Base-by-base conservation (phyloP, 2,329 filamentous ascomycete genomes). In the Colletotrichum ledebouriae region DNA sequence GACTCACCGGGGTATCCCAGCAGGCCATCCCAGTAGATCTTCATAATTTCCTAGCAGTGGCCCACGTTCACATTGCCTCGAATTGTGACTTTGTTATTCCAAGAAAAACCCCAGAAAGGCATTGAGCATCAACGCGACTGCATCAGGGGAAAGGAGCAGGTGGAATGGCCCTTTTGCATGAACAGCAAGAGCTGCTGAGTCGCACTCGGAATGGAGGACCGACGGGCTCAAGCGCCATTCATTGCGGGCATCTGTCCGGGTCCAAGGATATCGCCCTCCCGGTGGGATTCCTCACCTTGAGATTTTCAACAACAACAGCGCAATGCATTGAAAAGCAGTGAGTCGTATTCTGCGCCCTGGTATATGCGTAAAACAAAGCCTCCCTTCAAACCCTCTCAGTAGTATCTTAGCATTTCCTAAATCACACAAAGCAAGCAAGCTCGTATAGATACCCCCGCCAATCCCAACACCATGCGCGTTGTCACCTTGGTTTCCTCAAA, bases 331-430 rank as follows among this genome's bases (percentile, higher is more conserved):
- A 59, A 44, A 46, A n/a, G 12, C n/a, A 11, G 13, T 34, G 20
- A 58, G 34, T 33, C 55, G 17, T 49, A 12, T 59, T 49, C 15
- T 50, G 57, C 57, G 44, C 57, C 29, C 57, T 49, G 57, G 57
- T 59, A 50, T 59, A 59, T 59, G 57, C 33, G 46, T 50, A 49
- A n/a, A 29, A n/a, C 10, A 29, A 41, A 42, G 53, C 17, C 20
- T 7, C 34, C 17, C 15, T 12, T 11, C 12, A 29, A 56, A 7
- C 34, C 53, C 6, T 57, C 34, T 15, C 39, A 44, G 25, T 49
- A 11, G 13, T 52, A 52, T 20, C 12, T 15, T 37, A 52, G 15
- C 49, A 4, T 33, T 33, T 10, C 39, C 17, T 25, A 49, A 4
- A 55, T 11, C 15, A 55, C 7, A 17, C 37, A 37, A 6, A 33